Conservation (phyloP, 352 stramenopile genomes). For the Globisporangium irregulare region DNA sequence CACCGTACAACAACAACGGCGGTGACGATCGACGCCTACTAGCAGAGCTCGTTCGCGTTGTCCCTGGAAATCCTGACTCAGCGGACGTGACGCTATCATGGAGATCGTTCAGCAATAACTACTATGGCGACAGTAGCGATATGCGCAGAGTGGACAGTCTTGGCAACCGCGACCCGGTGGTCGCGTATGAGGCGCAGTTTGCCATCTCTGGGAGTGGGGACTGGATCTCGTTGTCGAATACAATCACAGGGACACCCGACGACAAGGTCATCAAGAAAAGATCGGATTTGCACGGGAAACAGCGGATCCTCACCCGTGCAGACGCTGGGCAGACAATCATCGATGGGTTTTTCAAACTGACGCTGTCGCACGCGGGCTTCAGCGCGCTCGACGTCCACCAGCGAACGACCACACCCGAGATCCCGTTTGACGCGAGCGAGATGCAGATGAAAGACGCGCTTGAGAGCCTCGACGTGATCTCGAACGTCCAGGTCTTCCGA, state of each 20-base stretch:
- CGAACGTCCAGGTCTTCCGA: slow-evolving; percentile 52
- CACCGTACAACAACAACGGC: not conserved
- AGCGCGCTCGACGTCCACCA: slow-evolving; percentile 39
- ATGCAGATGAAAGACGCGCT: slow-evolving; percentile 61
- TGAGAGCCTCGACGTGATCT: slow-evolving; percentile 66
- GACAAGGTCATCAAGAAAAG: not conserved
- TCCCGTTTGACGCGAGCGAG: slow-evolving; percentile 73
- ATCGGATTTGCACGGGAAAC: slow-evolving; percentile 36
- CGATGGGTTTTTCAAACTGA: slow-evolving; percentile 55
- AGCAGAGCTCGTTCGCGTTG: slow-evolving; percentile 29
- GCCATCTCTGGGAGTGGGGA: slow-evolving; percentile 35
- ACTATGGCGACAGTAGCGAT: slow-evolving; percentile 12
- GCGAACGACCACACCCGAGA: slow-evolving; percentile 43
- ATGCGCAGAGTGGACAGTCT: slow-evolving; percentile 12
- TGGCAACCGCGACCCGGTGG: slow-evolving; percentile 25
- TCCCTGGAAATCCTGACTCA: slow-evolving; percentile 38
- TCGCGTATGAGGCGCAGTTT: slow-evolving; percentile 59
- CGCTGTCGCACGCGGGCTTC: slow-evolving; percentile 35
- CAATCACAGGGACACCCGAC: slow-evolving; percentile 29
- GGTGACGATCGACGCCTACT: slow-evolving; percentile 22
- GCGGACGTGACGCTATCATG: slow-evolving; percentile 39
- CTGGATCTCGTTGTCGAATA: slow-evolving; percentile 34
- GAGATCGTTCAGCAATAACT: slow-evolving; percentile 35
- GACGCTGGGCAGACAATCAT: slow-evolving; percentile 42
- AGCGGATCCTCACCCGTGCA: slow-evolving; percentile 49